Conservation (phyloP, 108 stramenopile genomes). For the Pseudonitzschia delicatissima region DNA sequence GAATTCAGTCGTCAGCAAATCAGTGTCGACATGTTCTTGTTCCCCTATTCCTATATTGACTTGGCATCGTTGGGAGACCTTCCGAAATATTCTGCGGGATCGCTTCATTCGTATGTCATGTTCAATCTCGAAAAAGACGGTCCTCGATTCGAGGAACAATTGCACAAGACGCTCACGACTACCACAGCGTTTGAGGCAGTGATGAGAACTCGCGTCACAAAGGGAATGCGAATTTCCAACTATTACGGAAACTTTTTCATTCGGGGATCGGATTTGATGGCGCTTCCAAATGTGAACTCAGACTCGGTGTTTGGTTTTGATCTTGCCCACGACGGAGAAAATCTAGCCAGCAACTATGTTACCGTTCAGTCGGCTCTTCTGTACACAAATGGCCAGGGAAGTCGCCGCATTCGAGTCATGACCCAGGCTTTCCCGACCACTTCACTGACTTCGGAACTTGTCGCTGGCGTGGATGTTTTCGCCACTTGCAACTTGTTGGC, state of each 20-base stretch:
- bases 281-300: slow-evolving; percentile 91
- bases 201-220: slow-evolving; percentile 94
- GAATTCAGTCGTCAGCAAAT: slow-evolving; percentile 97
- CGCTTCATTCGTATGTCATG: slow-evolving; percentile 87
- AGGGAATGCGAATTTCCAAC: slow-evolving; percentile 91
- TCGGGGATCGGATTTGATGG: slow-evolving; percentile 95
- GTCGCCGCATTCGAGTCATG: slow-evolving; percentile 97
- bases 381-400: slow-evolving; percentile 93
- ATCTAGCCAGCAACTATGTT: slow-evolving; percentile 72
- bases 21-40: slow-evolving; percentile 93
- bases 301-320: slow-evolving; percentile 95
- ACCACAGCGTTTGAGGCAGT: slow-evolving; percentile 95
- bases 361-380: slow-evolving; percentile 95
- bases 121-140: slow-evolving; percentile 82
- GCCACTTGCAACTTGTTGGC: slow-evolving; percentile 75
- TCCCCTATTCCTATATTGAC: slow-evolving; percentile 91
- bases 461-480: slow-evolving; percentile 80
- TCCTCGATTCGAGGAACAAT: slow-evolving; percentile 76
- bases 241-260: slow-evolving; percentile 98
- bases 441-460: slow-evolving; percentile 64
- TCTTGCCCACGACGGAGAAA: slow-evolving; percentile 90
- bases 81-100: slow-evolving; percentile 87
- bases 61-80: slow-evolving; percentile 85
- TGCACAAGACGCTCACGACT: slow-evolving; percentile 75
- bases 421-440: slow-evolving; percentile 92